These are phyloP conservation scores for Ascosphaera pollenicola DNA, from an alignment of 2,329 filamentous ascomycete species.

Conservation along the genomic window DNA sequence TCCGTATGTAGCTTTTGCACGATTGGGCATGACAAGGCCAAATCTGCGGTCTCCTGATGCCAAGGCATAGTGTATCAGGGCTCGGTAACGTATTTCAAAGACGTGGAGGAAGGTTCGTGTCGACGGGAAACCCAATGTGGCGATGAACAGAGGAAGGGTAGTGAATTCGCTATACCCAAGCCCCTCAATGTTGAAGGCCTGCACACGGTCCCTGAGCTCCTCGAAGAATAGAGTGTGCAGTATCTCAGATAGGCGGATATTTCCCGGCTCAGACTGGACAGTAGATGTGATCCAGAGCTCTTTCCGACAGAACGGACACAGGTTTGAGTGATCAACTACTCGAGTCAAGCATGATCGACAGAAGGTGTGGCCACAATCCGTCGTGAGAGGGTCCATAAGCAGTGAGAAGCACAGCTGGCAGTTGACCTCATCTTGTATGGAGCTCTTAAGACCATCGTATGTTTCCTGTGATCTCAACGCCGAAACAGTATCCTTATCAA, in stretches of 20 bases:
- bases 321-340: conserved; percentile 51
- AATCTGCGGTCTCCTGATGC: conserved; percentile 50
- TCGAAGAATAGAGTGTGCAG: conserved; percentile 49
- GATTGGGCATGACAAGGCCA: conserved; percentile 61
- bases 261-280: conserved; percentile 30
- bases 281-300: conserved; percentile 32
- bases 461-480: conserved; percentile 23
- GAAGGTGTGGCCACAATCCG: conserved; percentile 72
- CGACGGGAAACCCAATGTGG: conserved; percentile 56
- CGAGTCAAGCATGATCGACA: conserved; percentile 60
- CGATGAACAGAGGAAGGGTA: conserved; percentile 55
- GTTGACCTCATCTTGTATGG: conserved; percentile 49
- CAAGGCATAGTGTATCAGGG: conserved; percentile 67
- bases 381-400: conserved; percentile 64
- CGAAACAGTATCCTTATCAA: conserved; percentile 10
- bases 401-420: conserved; percentile 75
- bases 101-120: conserved; percentile 76
- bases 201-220: conserved; percentile 34
- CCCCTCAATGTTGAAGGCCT: conserved; percentile 34
- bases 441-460: conserved; percentile 37
- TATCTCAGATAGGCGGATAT: conserved; percentile 40
- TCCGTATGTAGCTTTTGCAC: conserved; percentile 28
- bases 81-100: conserved; percentile 76
- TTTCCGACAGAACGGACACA: conserved; percentile 64
- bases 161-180: conserved; percentile 31